These are phyloP conservation scores for Colletotrichum siamense DNA, from an alignment of 2,329 filamentous ascomycete species.

Conservation along the genomic window DNA sequence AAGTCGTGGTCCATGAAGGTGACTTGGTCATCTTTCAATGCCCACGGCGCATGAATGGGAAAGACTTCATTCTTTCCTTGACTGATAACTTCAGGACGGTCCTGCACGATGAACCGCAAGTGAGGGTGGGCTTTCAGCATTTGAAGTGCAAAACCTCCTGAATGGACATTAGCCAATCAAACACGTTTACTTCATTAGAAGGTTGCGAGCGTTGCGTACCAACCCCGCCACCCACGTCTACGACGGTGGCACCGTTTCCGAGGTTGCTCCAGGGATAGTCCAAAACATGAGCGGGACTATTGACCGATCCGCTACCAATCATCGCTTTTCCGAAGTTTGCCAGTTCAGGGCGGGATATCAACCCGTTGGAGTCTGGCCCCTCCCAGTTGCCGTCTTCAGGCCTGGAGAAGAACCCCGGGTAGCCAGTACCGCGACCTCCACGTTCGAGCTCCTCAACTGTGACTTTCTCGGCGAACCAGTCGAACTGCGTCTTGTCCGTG, in stretches of 20 bases:
- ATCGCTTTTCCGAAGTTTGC: neutral
- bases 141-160: constrained; percentile 36
- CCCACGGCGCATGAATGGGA: constrained; percentile 30
- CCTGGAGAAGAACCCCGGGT: neutral
- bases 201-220: neutral
- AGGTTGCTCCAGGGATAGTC: neutral
- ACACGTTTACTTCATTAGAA: neutral
- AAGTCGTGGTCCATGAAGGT: constrained; percentile 34
- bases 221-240: neutral
- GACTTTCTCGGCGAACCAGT: constrained; percentile 35
- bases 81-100: constrained; percentile 32
- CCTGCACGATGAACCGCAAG: constrained; percentile 40
- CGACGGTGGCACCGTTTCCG: neutral
- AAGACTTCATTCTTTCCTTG: constrained; percentile 31
- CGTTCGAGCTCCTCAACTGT: neutral
- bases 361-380: neutral
- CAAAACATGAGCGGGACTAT: neutral
- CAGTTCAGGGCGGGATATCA: neutral
- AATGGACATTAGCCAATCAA: neutral
- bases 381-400: neutral
- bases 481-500: constrained; percentile 34
- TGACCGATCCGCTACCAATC: neutral
- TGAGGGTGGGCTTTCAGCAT: constrained; percentile 30
- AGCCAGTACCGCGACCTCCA: neutral
- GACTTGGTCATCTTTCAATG: constrained; percentile 9